These are phyloP conservation scores for Stentor coeruleus DNA, from an alignment of 73 alveolate genomes.

Conservation along the genomic window DNA sequence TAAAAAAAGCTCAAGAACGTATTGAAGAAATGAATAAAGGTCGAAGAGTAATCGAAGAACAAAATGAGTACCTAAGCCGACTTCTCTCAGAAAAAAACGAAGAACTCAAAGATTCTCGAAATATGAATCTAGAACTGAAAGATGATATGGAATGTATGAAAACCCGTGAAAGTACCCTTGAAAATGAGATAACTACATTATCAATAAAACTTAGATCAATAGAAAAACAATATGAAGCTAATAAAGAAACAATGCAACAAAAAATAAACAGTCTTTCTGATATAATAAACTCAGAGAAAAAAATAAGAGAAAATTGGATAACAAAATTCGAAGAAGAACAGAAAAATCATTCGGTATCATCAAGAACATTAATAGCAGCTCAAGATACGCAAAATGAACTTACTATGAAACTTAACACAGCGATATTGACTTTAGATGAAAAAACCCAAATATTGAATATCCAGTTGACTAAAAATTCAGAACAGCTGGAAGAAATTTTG, in stretches of 20 bases:
- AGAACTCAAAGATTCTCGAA: conserved; percentile 17
- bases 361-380: conserved; percentile 29
- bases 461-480: not conserved
- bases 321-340: conserved; percentile 57
- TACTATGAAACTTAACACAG: not conserved
- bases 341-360: conserved; percentile 43
- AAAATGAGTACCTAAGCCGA: not conserved
- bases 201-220: not conserved
- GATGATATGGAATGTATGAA: not conserved
- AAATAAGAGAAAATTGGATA: conserved; percentile 56
- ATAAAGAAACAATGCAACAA: conserved; percentile 46
- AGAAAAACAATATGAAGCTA: conserved; percentile 43
- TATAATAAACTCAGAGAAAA: conserved; percentile 39
- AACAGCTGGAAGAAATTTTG: conserved; percentile 2
- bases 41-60: conserved; percentile 4
- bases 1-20: conserved; percentile 22
- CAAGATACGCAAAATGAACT: conserved; percentile 28
- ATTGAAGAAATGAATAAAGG: conserved; percentile 22
- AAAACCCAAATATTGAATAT: not conserved
- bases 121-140: not conserved
- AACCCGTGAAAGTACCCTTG: not conserved
- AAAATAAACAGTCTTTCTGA: conserved; percentile 44
- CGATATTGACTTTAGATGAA: not conserved
- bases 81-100: conserved; percentile 5
- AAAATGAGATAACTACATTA: not conserved